Conservation (phyloP, 2,329 filamentous ascomycete species). For the Myriosclerotinia duriaeana region DNA sequence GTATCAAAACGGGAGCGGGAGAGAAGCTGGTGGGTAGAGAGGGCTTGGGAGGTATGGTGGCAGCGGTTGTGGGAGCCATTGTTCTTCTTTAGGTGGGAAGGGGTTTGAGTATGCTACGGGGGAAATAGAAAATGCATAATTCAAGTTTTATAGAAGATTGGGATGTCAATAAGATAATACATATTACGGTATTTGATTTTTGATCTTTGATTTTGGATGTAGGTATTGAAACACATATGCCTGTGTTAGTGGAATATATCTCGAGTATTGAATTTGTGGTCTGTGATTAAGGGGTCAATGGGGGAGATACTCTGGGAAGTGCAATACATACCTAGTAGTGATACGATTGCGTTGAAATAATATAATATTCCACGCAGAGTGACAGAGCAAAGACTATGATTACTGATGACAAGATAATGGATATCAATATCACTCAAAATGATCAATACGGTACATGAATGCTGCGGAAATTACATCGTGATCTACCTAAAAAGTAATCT, state of each 20-base stretch:
- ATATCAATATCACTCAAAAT: too few relatives aligned
- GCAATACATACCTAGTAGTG: not conserved
- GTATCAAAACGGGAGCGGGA: not conserved
- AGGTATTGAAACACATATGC: not conserved
- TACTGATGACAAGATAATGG: too few relatives aligned
- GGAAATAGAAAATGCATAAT: not conserved
- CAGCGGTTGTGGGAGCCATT: slow-evolving; percentile 41
- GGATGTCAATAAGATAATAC: not conserved
- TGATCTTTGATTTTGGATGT: not conserved
- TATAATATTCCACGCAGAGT: not conserved
- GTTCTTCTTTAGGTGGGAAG: not conserved
- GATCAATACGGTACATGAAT: too few relatives aligned
- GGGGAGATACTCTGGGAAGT: not conserved
- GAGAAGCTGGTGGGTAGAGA: not conserved
- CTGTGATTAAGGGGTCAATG: not conserved
- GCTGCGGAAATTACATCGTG: too few relatives aligned
- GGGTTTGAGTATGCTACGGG: too few relatives aligned
- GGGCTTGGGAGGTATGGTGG: slow-evolving; percentile 26
- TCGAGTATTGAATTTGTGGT: not conserved
- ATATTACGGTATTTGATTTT: not conserved
- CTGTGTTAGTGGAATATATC: not conserved
- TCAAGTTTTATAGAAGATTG: not conserved
- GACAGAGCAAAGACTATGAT: not conserved
- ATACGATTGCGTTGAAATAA: not conserved
- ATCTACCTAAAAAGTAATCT: not conserved